Conservation (phyloP, 768 basidiomycete species). For the Psilocybe cubensis region DNA sequence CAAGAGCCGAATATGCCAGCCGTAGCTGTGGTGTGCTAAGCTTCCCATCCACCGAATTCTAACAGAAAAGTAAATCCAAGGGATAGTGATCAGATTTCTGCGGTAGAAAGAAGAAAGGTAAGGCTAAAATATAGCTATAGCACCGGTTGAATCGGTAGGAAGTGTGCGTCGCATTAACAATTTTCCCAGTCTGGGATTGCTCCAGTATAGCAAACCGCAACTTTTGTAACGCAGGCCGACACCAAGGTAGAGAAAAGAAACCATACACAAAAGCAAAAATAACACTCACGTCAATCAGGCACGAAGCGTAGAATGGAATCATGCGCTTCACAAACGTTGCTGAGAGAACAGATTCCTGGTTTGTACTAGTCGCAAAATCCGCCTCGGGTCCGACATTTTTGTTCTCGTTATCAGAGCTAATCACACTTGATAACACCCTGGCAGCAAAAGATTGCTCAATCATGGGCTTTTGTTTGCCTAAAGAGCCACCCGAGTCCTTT, state of each 20-base stretch:
- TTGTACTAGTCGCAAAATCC: constrained; percentile 1
- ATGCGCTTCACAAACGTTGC: constrained; percentile 53
- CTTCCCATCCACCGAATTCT: constrained; percentile 68
- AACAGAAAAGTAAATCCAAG: neutral
- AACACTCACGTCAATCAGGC: constrained; percentile 66
- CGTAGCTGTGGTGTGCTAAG: constrained; percentile 69
- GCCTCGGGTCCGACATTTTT: constrained; percentile 17
- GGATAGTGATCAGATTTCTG: constrained; percentile 7
- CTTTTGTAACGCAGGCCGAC: constrained; percentile 3
- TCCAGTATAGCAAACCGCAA: neutral
- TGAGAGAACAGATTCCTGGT: constrained; percentile 23
- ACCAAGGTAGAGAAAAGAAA: constrained; percentile 5
- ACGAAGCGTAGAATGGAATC: constrained; percentile 74
- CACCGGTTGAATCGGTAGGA: neutral
- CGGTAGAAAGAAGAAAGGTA: constrained; percentile 4
- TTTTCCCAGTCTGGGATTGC: too few species aligned
- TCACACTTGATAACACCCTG: constrained; percentile 6
- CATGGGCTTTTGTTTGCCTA: constrained; percentile 3
- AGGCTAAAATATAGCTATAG: neutral
- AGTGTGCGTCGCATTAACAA: too few species aligned
- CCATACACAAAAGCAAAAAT: constrained; percentile 1
- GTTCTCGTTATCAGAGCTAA: constrained; percentile 10
- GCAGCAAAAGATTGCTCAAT: constrained; percentile 6
- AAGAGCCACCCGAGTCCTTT: neutral
- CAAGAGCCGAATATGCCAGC: constrained; percentile 75